A percentile compares a stretch with the other conserved stretches of the same genome.
These are phyloP conservation scores for Vicia sativa DNA, from an alignment of 306 rosid genomes.

Conservation along the genomic window DNA sequence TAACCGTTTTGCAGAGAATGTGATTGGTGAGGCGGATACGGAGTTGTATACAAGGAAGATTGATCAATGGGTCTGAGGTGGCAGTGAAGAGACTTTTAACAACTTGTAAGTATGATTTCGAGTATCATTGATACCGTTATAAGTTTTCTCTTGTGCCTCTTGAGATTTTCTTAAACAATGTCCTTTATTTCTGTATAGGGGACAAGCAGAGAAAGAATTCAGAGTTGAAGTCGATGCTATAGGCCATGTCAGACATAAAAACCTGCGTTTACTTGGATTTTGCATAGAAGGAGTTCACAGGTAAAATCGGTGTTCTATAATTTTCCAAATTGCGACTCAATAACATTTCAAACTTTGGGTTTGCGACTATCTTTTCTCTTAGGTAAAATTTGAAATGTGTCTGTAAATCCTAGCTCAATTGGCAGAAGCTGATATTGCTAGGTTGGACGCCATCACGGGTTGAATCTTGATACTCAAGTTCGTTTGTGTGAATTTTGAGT, in stretches of 20 bases:
- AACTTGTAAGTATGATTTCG: conserved; percentile 69
- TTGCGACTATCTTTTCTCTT: background rate
- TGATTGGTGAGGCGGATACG: conserved; percentile 96
- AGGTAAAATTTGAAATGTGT: background rate
- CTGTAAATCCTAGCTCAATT: no score
- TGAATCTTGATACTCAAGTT: no score
- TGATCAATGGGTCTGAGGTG: conserved; percentile 93
- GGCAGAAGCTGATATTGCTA: no score
- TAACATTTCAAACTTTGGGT: conserved; percentile 5
- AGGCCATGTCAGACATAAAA: conserved; percentile 93
- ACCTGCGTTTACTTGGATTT: conserved; percentile 89
- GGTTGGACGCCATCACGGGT: no score
- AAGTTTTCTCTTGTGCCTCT: conserved; percentile 8
- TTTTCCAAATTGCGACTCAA: background rate
- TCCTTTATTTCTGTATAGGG: conserved; percentile 51
- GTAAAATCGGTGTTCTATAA: conserved; percentile 44
- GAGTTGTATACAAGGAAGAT: conserved; percentile 81
- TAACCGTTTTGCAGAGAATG: conserved; percentile 70
- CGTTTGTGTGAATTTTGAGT: no score
- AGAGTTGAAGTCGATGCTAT: conserved; percentile 98
- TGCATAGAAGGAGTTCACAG: conserved; percentile 96
- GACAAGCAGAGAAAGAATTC: conserved; percentile 96
- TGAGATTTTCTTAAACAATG: conserved; percentile 11
- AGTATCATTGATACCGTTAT: conserved; percentile 10
- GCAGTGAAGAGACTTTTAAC: conserved; percentile 91